phyloP scores from a whole-genome alignment of 768 basidiomycete species.

The Glaciozyma martinii region DNA sequence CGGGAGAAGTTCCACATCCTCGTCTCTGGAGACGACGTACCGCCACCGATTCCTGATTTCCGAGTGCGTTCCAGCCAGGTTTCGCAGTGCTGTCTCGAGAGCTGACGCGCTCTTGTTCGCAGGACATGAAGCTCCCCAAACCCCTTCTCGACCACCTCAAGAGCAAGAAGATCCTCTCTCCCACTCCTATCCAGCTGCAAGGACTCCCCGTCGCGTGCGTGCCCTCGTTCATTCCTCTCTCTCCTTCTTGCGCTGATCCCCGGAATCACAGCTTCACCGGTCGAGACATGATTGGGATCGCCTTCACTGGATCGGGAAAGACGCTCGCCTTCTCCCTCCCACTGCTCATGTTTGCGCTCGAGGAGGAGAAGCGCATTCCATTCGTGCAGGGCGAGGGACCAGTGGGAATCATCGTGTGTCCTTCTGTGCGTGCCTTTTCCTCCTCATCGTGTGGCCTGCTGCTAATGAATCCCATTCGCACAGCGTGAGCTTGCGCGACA shows the following conservation, averaged over 20 bases:
- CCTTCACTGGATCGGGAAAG: constrained; percentile 98
- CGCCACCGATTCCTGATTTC: constrained; percentile 87
- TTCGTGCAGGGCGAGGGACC: constrained; percentile 92
- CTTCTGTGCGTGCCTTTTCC: constrained; percentile 47
- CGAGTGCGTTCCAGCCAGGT: constrained; percentile 44
- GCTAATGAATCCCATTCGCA: too few species aligned
- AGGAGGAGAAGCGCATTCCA: constrained; percentile 83
- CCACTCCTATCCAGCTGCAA: constrained; percentile 95
- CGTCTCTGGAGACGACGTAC: constrained; percentile 67
- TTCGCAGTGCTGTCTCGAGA: not conserved
- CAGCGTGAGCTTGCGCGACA: constrained; percentile 86
- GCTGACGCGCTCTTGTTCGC: not conserved
- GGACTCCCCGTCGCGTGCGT: constrained; percentile 89
- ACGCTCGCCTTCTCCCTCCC: constrained; percentile 98
- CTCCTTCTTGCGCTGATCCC: not conserved
- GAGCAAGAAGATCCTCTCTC: constrained; percentile 70
- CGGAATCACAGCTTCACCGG: constrained; percentile 66
- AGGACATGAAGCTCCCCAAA: constrained; percentile 99
- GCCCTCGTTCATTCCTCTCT: constrained; percentile 1
- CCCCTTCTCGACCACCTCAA: constrained; percentile 73
- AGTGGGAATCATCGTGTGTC: constrained; percentile 91
- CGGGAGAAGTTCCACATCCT: constrained; percentile 90
- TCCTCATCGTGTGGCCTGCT: not conserved
- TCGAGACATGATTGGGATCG: constrained; percentile 96
- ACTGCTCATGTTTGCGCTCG: constrained; percentile 87